Evolutionary conservation across 352 stramenopile species (phyloP).

Genomic region (Phytopythium helicoides): DNA sequence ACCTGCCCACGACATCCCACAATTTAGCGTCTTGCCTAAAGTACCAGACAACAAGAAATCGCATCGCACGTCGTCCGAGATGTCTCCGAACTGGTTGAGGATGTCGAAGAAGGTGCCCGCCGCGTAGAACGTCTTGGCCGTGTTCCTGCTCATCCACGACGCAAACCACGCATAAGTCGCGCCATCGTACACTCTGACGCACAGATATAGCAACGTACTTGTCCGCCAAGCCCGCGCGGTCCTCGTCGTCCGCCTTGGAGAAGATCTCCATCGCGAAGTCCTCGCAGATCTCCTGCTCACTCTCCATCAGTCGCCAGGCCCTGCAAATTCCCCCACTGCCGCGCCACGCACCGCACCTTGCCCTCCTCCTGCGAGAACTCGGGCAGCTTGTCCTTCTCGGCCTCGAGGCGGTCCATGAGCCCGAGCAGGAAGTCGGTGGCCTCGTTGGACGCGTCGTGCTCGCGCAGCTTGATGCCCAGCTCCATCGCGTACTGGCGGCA

Average conservation of each 20-base stretch:
- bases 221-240: constrained; percentile 85
- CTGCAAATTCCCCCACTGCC: background rate
- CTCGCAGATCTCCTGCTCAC: constrained; percentile 71
- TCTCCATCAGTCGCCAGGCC: too few relatives aligned
- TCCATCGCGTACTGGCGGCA: constrained; percentile 89
- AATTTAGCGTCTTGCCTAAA: too few relatives aligned
- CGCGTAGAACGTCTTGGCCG: constrained; percentile 95
- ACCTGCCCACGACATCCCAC: constrained; percentile 59
- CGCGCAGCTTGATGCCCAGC: constrained; percentile 83
- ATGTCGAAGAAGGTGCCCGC: constrained; percentile 96
- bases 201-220: constrained; percentile 58
- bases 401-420: constrained; percentile 91
- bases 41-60: too few relatives aligned
- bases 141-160: constrained; percentile 79
- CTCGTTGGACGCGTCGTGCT: constrained; percentile 72
- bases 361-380: constrained; percentile 90
- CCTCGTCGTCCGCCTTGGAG: constrained; percentile 92
- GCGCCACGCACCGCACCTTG: constrained; percentile 49
- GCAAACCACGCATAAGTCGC: too few relatives aligned
- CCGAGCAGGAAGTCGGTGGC: constrained; percentile 87
- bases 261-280: constrained; percentile 94
- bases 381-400: constrained; percentile 89
- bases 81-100: constrained; percentile 93
- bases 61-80: constrained; percentile 76
- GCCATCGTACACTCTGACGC: too few relatives aligned